Evolutionary conservation across 805 yeast genomes (phyloP), one percentile per base, ranked within the genome.

Genomic region (Candida odintsovae): DNA sequence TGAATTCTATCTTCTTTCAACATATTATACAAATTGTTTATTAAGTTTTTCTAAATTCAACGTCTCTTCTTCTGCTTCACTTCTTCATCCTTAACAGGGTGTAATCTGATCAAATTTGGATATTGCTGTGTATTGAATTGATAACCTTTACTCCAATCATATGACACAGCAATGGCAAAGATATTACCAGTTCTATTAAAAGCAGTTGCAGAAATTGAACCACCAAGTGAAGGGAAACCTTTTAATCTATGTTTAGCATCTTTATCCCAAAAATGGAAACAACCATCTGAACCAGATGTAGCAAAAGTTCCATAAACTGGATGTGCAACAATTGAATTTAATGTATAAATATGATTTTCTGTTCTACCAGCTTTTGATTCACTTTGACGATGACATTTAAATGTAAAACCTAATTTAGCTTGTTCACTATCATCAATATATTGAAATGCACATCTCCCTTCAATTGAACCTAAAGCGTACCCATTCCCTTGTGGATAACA

Each of bases 111-210:
- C 46, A 78, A 72, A 52, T 78, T 86, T 18, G 94, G 89, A 58
- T 80, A 79, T 54, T 83, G 89, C 3, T 80, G 85, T 39, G 82
- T 77, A 69, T 87, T 89, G 57, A 75, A 84, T 62, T 76, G 82
- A 65, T 85, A 76, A n/a, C 95, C 96, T 62, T 90, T 90, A 48
- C 89, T 78, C 99, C 99, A 94, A 64, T 94, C 99, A 67, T 94
- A 92, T 51, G 95, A 82, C 50, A 88, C 63, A 2, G 97, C 96
- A 61, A 94, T 89, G 4, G 97, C 98, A 64, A 86, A 82, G 11
- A 94, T 80, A 28, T 80, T 65, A 44, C 99, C 99, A 42, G 73
- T 81, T 53, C 87, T 74, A 68, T 89, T 94, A 71, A 92, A 94
- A 5, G 82, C 81, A 1, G 90, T 76, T 35, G 85, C 81, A 0